phyloP scores from a whole-genome alignment of 495 filamentous ascomycete species.

The Aspergillus panamensis region DNA sequence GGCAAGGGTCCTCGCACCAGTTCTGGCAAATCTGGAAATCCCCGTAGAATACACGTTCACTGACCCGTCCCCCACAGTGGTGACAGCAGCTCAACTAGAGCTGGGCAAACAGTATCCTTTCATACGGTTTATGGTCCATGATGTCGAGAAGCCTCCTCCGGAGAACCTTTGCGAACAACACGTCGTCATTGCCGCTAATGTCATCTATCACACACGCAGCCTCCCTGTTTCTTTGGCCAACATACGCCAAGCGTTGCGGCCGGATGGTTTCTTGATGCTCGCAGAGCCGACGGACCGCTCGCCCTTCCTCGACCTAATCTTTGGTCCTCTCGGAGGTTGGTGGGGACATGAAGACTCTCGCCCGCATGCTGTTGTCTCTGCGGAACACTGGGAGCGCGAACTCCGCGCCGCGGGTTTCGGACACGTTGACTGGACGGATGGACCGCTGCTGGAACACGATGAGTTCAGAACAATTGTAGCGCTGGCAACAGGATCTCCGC shows the following conservation, averaged over 20 bases:
- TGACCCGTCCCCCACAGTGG: conserved; percentile 39
- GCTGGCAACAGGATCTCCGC: conserved; percentile 37
- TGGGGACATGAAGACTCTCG: conserved; percentile 33
- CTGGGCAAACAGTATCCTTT: conserved; percentile 30
- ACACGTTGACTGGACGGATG: conserved; percentile 9
- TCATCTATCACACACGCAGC: conserved; percentile 44
- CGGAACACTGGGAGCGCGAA: not conserved
- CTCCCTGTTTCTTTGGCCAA: conserved; percentile 21
- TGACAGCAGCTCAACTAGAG: conserved; percentile 30
- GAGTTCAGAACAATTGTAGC: not conserved
- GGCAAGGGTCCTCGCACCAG: conserved; percentile 28
- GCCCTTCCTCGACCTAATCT: conserved; percentile 28
- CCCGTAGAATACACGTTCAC: conserved; percentile 47
- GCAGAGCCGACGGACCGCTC: conserved; percentile 33
- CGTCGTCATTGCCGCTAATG: conserved; percentile 43
- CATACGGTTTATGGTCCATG: conserved; percentile 36
- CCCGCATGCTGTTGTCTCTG: conserved; percentile 16
- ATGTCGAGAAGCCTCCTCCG: conserved; percentile 38
- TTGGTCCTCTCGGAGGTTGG: conserved; percentile 38
- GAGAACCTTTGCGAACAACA: conserved; percentile 32
- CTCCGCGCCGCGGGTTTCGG: conserved; percentile 2
- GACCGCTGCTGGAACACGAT: not conserved
- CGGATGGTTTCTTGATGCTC: conserved; percentile 35
- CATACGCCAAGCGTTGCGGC: conserved; percentile 29
- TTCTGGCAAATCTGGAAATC: conserved; percentile 29